A percentile compares a stretch with the other conserved stretches of the same genome.
Conservation (phyloP, 345 rosid genomes). For the Aegle marmelos region DNA sequence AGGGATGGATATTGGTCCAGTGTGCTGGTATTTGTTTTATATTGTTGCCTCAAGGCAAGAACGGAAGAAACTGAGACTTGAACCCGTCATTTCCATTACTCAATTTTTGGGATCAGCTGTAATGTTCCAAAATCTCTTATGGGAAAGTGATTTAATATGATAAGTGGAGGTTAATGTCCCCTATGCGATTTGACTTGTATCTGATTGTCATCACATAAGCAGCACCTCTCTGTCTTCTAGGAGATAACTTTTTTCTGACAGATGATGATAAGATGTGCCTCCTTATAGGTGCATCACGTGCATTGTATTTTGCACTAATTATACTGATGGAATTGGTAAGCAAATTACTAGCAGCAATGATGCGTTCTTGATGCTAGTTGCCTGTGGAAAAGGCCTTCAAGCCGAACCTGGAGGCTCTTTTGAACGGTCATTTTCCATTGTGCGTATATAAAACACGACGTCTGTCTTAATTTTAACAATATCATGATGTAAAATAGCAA, state of each 20-base stretch:
- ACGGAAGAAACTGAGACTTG: not conserved
- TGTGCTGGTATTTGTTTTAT: not conserved
- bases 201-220: not conserved
- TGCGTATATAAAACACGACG: not conserved
- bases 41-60: not conserved
- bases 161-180: not conserved
- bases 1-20: not conserved
- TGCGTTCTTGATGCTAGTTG: not conserved
- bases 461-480: not conserved
- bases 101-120: not conserved
- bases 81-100: not conserved
- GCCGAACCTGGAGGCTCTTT: not conserved
- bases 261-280: not conserved
- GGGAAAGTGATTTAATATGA: not conserved
- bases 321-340: not conserved
- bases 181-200: not conserved
- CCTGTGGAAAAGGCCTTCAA: not conserved
- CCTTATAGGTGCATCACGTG: not conserved
- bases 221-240: not conserved
- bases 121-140: not conserved
- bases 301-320: not conserved
- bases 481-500: not conserved
- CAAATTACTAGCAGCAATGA: not conserved
- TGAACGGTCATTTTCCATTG: not conserved
- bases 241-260: not conserved